Conservation (phyloP, 2,329 filamentous ascomycete species). For the Orbilia blumenaviensis region DNA sequence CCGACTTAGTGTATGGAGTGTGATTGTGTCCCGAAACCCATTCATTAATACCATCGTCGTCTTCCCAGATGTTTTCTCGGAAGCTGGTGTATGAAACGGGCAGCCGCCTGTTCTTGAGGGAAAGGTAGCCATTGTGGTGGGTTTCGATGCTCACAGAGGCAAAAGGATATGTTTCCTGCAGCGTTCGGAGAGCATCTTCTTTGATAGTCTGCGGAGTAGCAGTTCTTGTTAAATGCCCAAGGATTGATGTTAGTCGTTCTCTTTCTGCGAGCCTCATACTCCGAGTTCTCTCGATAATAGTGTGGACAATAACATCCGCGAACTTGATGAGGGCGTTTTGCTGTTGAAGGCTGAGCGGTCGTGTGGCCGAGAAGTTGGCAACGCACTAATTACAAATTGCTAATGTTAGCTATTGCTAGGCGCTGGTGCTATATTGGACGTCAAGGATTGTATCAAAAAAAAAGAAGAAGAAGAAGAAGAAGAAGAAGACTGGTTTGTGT, state of each 20-base stretch:
- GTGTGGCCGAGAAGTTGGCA: slow-evolving; percentile 32
- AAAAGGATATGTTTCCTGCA: slow-evolving; percentile 60
- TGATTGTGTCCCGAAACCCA: slow-evolving; percentile 61
- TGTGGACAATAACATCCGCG: slow-evolving; percentile 59
- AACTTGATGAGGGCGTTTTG: slow-evolving; percentile 60
- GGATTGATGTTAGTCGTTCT: slow-evolving; percentile 57
- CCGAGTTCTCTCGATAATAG: slow-evolving; percentile 42
- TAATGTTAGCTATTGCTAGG: not conserved
- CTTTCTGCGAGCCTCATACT: slow-evolving; percentile 40
- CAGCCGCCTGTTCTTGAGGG: slow-evolving; percentile 57
- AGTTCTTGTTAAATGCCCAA: slow-evolving; percentile 60
- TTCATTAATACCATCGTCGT: slow-evolving; percentile 61
- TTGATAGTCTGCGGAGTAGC: slow-evolving; percentile 56
- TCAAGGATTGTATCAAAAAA: too few species aligned
- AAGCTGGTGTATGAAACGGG: slow-evolving; percentile 58
- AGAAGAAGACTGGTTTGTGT: too few species aligned
- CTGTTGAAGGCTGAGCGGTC: slow-evolving; percentile 54
- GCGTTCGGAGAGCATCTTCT: slow-evolving; percentile 58
- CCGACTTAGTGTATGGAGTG: slow-evolving; percentile 55
- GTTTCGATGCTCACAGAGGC: slow-evolving; percentile 59
- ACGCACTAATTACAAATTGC: slow-evolving; percentile 3
- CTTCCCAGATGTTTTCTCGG: slow-evolving; percentile 64
- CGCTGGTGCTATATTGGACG: too few species aligned
- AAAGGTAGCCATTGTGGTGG: slow-evolving; percentile 56
- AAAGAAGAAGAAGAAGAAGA: too few species aligned